Base-by-base conservation (phyloP, 225 moss, liverwort and hornwort species). In the Antitrichia curtipendula region DNA sequence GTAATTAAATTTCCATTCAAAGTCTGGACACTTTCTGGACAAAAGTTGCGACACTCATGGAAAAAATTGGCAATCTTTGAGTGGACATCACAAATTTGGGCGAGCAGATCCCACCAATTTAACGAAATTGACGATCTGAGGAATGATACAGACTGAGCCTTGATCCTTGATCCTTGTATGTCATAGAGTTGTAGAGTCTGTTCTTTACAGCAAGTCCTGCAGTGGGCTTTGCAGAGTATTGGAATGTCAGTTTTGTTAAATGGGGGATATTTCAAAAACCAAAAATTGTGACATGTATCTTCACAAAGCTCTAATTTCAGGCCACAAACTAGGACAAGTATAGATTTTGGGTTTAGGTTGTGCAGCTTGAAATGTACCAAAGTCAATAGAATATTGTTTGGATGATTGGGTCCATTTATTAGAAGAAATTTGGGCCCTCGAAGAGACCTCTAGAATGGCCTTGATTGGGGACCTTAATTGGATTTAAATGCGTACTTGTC, bases 311-410 rank as follows among this genome's bases (percentile, higher is more conserved):
- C 12, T 73, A 47, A 47, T 73, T 73, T 47, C 31, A 47, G 12
- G 47, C 47, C 47, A 47, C 31, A 73, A 31, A 17, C 12, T 74
- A 31, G 10, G 31, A 49, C 49, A 4, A 16, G 16, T 28, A 13
- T 8, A 24, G 24, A 13, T 38, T 68, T 68, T 13, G 38, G 13
- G 23, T 38, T 13, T 6, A 23, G 13, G 38, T 71, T 0, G 3
- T 0, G 6, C 6, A 1, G 29, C 47, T 3, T 27, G 40, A 23
- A 40, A 24, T 0, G 4, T 3, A 4, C 45, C 45, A 18, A 73
- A 73, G 41, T 10, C n/a, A 73, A 47, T 47, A 18, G 29, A 18
- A 45, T 73, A 2, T 73, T 18, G 45, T 73, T 73, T 50, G 34
- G 50, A 75, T 21, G n/a, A n/a, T n/a, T n/a, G 50, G 21, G 50